A percentile compares a stretch with the other conserved stretches of the same genome.
Evolutionary conservation across 75 land plant genomes (phyloP).

Genomic region (Cunninghamia lanceolata): DNA sequence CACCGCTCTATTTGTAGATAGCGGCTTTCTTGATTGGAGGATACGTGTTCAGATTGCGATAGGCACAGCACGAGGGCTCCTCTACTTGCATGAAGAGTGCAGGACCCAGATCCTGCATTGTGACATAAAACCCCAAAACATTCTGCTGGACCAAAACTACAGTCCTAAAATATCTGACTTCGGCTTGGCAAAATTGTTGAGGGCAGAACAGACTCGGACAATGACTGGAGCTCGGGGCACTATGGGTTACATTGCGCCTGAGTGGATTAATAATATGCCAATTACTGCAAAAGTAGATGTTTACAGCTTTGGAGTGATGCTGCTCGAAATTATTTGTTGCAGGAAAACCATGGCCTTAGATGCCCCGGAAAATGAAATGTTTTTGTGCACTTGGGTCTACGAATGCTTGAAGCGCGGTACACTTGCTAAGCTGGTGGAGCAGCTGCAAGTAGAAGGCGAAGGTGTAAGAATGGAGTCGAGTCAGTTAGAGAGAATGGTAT

Average conservation of each 20-base stretch:
- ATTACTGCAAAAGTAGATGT: too few relatives aligned
- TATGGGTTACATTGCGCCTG: background rate
- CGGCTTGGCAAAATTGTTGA: conserved; percentile 41
- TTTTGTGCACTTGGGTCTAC: conserved; percentile 37
- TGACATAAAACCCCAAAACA: conserved; percentile 52
- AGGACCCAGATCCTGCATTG: conserved; percentile 59
- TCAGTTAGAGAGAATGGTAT: conserved; percentile 25
- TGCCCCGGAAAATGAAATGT: conserved; percentile 22
- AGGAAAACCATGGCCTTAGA: background rate
- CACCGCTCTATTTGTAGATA: conserved; percentile 7
- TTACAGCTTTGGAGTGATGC: too few relatives aligned
- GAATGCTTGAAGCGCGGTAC: conserved; percentile 23
- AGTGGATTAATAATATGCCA: conserved; percentile 12
- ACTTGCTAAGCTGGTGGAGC: conserved; percentile 20
- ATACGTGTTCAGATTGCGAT: conserved; percentile 36
- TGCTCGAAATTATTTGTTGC: too few relatives aligned
- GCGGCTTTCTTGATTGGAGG: conserved; percentile 22
- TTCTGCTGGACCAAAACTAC: conserved; percentile 25
- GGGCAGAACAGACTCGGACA: conserved; percentile 14
- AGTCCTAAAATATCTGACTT: conserved; percentile 37
- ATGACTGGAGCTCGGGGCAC: conserved; percentile 34
- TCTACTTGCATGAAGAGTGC: conserved; percentile 60
- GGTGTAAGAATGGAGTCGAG: conserved; percentile 15
- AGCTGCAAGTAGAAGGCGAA: conserved; percentile 12
- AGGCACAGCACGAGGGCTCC: conserved; percentile 55